Conservation (phyloP, 179 eudicot species). For the Vitellaria paradoxa region DNA sequence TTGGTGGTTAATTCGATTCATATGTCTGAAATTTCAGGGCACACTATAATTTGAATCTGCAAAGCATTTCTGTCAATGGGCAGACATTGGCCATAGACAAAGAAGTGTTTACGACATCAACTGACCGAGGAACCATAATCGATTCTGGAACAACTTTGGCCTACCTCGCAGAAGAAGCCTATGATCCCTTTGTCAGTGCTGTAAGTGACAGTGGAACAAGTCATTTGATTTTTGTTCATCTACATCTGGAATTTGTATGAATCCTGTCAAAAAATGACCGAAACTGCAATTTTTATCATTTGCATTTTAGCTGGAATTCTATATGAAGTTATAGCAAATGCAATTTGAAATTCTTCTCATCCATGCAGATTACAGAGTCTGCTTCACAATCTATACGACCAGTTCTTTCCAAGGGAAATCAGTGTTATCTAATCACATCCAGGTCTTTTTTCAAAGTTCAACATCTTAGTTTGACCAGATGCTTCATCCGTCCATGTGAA, state of each 20-base stretch:
- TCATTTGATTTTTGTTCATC: neutral
- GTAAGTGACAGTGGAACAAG: constrained; percentile 36
- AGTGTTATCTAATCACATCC: constrained; percentile 69
- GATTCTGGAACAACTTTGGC: constrained; percentile 96
- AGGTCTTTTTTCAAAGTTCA: constrained; percentile 37
- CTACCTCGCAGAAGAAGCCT: constrained; percentile 84
- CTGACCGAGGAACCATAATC: constrained; percentile 71
- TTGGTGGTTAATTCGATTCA: neutral
- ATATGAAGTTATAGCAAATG: neutral
- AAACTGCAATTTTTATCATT: neutral
- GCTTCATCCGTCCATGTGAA: neutral
- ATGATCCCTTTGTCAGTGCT: constrained; percentile 70
- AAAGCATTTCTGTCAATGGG: constrained; percentile 80
- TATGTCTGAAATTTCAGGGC: constrained; percentile 49
- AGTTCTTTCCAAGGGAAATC: constrained; percentile 59
- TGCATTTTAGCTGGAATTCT: neutral
- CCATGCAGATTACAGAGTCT: constrained; percentile 56
- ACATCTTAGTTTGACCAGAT: neutral
- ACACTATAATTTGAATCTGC: constrained; percentile 76
- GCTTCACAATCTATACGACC: constrained; percentile 71
- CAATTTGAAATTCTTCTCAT: constrained; percentile 10
- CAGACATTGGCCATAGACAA: constrained; percentile 58
- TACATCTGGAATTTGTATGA: neutral
- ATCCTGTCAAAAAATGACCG: neutral
- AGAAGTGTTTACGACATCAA: constrained; percentile 64